A percentile compares a stretch with the other conserved stretches of the same genome.
phyloP scores from a whole-genome alignment of 257 asterid genomes.

The Lithospermum erythrorhizon region DNA sequence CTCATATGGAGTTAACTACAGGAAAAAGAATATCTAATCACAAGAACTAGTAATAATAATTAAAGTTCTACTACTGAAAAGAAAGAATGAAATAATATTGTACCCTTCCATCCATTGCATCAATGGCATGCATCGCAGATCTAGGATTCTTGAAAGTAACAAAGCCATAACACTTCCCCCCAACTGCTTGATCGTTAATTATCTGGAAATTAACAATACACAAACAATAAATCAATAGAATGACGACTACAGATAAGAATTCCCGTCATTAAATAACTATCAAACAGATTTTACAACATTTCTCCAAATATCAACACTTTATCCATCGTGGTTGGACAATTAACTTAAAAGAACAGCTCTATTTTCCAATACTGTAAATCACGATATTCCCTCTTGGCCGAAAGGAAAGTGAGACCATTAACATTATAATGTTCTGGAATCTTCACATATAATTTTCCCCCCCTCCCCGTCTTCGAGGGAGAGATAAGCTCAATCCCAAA shows the following conservation, averaged over 20 bases:
- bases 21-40: neutral
- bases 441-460: too few relatives aligned
- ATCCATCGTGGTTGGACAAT: too few relatives aligned
- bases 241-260: neutral
- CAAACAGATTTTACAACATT: too few relatives aligned
- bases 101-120: constrained; percentile 84
- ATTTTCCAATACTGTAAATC: too few relatives aligned
- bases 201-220: constrained; percentile 34
- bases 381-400: too few relatives aligned
- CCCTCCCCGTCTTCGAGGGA: too few relatives aligned
- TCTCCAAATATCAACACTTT: too few relatives aligned
- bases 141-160: constrained; percentile 69
- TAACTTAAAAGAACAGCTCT: too few relatives aligned
- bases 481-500: too few relatives aligned
- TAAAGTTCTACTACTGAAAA: constrained; percentile 11
- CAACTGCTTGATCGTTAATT: constrained; percentile 56
- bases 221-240: neutral
- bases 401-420: too few relatives aligned
- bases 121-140: constrained; percentile 64
- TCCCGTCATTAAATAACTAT: too few relatives aligned
- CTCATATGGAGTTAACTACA: neutral
- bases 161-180: constrained; percentile 78
- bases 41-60: neutral
- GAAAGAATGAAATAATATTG: constrained; percentile 10
- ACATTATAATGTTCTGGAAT: too few relatives aligned